phyloP scores from a whole-genome alignment of 768 basidiomycete genomes.

The Rhizopogon rudus region DNA sequence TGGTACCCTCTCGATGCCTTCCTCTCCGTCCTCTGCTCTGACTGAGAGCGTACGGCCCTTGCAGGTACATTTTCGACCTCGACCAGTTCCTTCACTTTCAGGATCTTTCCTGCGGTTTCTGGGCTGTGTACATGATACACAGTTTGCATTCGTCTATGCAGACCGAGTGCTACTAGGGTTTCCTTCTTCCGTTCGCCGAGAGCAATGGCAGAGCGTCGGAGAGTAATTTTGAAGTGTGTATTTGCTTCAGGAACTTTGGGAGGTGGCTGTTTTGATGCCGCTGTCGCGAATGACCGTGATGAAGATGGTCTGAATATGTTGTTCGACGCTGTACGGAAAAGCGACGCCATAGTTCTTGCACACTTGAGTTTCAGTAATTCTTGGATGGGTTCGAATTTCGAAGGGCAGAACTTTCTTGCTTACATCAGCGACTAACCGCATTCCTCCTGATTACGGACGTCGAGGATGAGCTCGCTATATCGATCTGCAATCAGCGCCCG shows the following conservation, averaged over 20 bases:
- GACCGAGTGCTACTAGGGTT: constrained; percentile 78
- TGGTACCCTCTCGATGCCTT: constrained; percentile 65
- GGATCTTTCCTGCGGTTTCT: constrained; percentile 79
- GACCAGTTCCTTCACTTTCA: constrained; percentile 85
- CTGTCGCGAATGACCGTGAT: constrained; percentile 9
- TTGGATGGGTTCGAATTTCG: too few species aligned
- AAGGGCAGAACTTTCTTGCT: too few species aligned
- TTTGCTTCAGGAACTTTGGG: constrained; percentile 20
- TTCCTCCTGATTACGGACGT: background rate
- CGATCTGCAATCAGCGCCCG: constrained; percentile 76
- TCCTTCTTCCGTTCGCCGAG: constrained; percentile 65
- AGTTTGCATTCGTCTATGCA: constrained; percentile 78
- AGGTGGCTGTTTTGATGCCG: background rate
- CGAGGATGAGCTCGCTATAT: constrained; percentile 62
- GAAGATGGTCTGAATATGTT: constrained; percentile 3
- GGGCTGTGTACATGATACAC: constrained; percentile 75
- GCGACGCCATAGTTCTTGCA: constrained; percentile 8
- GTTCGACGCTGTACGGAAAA: constrained; percentile 3
- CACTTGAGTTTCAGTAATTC: too few species aligned
- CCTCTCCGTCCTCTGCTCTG: constrained; percentile 62
- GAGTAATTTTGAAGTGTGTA: constrained; percentile 88
- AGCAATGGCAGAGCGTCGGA: constrained; percentile 82
- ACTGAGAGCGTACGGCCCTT: constrained; percentile 61
- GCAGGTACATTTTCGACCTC: constrained; percentile 81
- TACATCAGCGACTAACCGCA: too few species aligned